A percentile compares a stretch with the other conserved stretches of the same genome.
Conservation (phyloP, 1,284 basidiomycete genomes). For the Phylloboletellus chloephorus region DNA sequence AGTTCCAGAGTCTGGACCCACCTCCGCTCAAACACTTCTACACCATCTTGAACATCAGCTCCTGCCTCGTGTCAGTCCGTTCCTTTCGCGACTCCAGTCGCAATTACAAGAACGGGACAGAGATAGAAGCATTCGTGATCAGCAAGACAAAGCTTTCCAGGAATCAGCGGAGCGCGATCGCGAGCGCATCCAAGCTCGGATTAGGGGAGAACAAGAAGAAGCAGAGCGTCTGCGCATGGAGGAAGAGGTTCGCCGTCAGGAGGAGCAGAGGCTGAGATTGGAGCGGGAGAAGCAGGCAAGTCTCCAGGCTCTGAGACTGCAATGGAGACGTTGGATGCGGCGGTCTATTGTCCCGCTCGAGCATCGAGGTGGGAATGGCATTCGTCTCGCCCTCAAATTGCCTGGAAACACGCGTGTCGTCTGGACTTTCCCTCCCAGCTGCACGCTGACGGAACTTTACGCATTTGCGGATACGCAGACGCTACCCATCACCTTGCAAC, state of each 20-base stretch:
- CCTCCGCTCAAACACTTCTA: slow-evolving; percentile 58
- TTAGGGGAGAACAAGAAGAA: slow-evolving; percentile 42
- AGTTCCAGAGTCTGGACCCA: slow-evolving; percentile 44
- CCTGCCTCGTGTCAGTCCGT: slow-evolving; percentile 74
- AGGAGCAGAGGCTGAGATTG: slow-evolving; percentile 28
- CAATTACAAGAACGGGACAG: slow-evolving; percentile 51
- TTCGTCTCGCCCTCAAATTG: slow-evolving; percentile 64
- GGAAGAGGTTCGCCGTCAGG: slow-evolving; percentile 26
- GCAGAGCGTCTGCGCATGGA: slow-evolving; percentile 31
- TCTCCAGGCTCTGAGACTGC: slow-evolving; percentile 33
- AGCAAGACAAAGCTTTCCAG: slow-evolving; percentile 78
- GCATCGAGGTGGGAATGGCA: slow-evolving; percentile 29
- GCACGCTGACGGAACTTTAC: slow-evolving; percentile 60
- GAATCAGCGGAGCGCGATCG: slow-evolving; percentile 65
- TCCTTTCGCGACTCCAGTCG: slow-evolving; percentile 57
- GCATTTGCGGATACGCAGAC: slow-evolving; percentile 60
- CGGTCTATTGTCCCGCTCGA: slow-evolving; percentile 36
- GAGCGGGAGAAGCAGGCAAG: slow-evolving; percentile 31
- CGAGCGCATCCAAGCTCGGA: slow-evolving; percentile 55
- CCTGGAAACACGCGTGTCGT: slow-evolving; percentile 61
- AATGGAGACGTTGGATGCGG: slow-evolving; percentile 50
- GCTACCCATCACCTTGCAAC: slow-evolving; percentile 34
- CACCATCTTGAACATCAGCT: slow-evolving; percentile 65
- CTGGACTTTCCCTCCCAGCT: slow-evolving; percentile 47
- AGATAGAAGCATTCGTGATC: slow-evolving; percentile 67